Conservation (phyloP, 306 rosid genomes). For the Casuarina equisetifolia region DNA sequence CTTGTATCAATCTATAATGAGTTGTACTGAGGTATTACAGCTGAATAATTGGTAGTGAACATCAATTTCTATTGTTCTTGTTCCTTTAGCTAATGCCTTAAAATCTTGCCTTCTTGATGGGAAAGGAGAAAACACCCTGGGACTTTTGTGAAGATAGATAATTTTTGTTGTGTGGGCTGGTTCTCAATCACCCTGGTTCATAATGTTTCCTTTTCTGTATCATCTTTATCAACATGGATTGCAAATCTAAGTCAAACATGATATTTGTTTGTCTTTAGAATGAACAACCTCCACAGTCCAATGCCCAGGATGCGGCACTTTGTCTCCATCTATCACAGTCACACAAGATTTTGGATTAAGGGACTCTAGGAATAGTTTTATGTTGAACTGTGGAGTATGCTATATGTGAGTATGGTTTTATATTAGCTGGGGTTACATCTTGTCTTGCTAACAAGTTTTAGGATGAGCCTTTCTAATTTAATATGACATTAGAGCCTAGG, state of each 20-base stretch:
- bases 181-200: too few species aligned
- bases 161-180: neutral
- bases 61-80: neutral
- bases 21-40: neutral
- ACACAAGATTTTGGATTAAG: neutral
- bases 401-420: too few species aligned
- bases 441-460: too few species aligned
- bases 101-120: neutral
- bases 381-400: too few species aligned
- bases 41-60: neutral
- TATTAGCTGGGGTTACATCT: too few species aligned
- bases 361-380: neutral
- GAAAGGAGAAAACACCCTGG: neutral
- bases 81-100: neutral
- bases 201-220: neutral
- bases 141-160: neutral
- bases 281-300: neutral
- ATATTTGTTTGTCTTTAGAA: neutral
- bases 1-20: neutral
- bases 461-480: too few species aligned
- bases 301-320: neutral
- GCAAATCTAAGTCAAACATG: neutral
- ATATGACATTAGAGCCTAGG: too few species aligned
- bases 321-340: neutral
- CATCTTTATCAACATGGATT: neutral